phyloP scores from a whole-genome alignment of 139 green algal species.

The Monoraphidium neglectum region DNA sequence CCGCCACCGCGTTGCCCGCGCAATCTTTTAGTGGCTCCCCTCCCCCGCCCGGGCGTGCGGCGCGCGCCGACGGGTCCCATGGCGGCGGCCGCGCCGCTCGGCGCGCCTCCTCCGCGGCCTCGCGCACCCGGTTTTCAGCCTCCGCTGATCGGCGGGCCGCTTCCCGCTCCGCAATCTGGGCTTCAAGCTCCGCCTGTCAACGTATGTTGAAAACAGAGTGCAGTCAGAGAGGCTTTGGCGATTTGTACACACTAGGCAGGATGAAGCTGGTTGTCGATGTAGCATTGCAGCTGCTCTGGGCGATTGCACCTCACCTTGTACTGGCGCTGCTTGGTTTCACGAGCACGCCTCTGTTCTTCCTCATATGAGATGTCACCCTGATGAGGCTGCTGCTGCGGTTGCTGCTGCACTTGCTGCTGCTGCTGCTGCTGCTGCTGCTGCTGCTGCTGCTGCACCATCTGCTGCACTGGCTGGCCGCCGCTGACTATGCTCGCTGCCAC shows the following conservation, averaged over 20 bases:
- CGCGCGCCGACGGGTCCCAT: constrained; percentile 9
- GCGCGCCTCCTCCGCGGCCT: constrained; percentile 7
- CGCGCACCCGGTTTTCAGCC: neutral
- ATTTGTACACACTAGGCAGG: neutral
- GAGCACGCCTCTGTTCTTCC: neutral
- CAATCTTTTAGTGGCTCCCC: neutral
- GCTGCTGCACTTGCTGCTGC: neutral
- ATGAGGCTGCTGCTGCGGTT: neutral
- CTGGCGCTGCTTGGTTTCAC: constrained; percentile 1
- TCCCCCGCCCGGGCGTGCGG: constrained; percentile 3
- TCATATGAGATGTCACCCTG: neutral
- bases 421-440: constrained; percentile 20
- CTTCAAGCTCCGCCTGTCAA: constrained; percentile 24
- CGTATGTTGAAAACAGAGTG: neutral
- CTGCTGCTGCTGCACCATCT: neutral
- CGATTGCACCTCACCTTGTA: constrained; percentile 15
- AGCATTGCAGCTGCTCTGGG: neutral
- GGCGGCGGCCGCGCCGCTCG: constrained; percentile 11
- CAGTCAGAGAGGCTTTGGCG: neutral
- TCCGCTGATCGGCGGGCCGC: neutral
- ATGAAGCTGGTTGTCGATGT: neutral
- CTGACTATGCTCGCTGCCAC: neutral
- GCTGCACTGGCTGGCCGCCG: neutral
- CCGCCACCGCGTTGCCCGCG: constrained; percentile 7
- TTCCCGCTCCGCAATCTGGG: constrained; percentile 27